Percentiles rank a stretch among this genome's conserved stretches.
Evolutionary conservation across 2,329 filamentous ascomycete genomes (phyloP).

Genomic region (Apiospora kogelbergensis): DNA sequence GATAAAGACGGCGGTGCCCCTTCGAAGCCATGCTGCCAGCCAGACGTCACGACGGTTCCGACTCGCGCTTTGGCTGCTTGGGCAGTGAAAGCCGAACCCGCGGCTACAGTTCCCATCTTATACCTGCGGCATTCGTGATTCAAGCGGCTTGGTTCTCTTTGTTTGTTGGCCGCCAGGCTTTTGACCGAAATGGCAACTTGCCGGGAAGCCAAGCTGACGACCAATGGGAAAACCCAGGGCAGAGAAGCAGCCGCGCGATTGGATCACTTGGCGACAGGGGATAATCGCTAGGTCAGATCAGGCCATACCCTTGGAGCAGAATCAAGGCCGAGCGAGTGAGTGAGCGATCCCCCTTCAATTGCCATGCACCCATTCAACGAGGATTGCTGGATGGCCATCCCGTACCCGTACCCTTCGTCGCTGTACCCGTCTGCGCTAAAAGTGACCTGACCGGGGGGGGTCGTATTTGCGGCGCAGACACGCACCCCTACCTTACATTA

Average conservation of each 20-base stretch:
- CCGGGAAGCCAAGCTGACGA: conserved; percentile 6
- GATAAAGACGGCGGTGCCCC: background rate
- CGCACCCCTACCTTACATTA: conserved; percentile 7
- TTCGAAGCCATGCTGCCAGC: background rate
- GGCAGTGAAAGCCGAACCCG: background rate
- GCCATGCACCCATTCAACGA: background rate
- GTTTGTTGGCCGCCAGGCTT: background rate
- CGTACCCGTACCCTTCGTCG: conserved; percentile 1
- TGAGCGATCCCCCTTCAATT: background rate
- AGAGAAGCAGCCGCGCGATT: conserved; percentile 4
- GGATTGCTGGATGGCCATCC: background rate
- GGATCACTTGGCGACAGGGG: conserved; percentile 10
- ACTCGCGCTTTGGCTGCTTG: background rate
- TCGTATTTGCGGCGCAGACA: conserved; percentile 6
- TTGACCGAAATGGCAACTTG: background rate
- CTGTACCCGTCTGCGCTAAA: conserved; percentile 5
- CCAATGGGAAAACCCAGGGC: conserved; percentile 8
- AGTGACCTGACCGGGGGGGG: conserved; percentile 3
- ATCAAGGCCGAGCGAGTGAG: conserved; percentile 3
- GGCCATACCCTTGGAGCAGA: conserved; percentile 5
- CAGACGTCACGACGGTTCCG: background rate
- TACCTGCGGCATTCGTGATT: background rate
- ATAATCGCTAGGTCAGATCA: conserved; percentile 7
- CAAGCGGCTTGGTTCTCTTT: background rate
- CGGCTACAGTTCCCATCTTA: background rate